Evolutionary conservation across 805 yeast genomes (phyloP).

Genomic region (Lipomyces anomalus): DNA sequence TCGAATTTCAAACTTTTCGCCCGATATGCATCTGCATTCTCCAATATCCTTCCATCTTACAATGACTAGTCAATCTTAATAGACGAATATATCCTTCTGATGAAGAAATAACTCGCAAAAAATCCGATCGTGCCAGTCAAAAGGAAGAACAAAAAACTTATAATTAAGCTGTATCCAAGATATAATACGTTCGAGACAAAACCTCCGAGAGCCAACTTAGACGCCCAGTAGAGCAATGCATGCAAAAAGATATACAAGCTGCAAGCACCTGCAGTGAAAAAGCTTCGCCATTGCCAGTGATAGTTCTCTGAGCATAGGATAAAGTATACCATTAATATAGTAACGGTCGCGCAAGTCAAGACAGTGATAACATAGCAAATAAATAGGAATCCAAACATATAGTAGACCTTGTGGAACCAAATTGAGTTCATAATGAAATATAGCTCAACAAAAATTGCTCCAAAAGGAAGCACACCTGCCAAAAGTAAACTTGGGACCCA

Average conservation of each 20-base stretch:
- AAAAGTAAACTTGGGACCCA: conserved; percentile 61
- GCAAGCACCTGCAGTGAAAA: conserved; percentile 84
- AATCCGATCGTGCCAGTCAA: conserved; percentile 88
- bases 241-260: conserved; percentile 79
- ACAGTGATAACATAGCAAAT: conserved; percentile 81
- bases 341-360: conserved; percentile 71
- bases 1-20: too few relatives aligned
- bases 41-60: too few relatives aligned
- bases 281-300: conserved; percentile 95
- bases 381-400: conserved; percentile 96
- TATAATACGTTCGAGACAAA: conserved; percentile 71
- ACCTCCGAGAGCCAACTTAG: conserved; percentile 61
- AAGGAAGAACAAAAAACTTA: conserved; percentile 65
- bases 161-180: conserved; percentile 72
- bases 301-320: conserved; percentile 85
- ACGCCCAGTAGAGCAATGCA: conserved; percentile 50
- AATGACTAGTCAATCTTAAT: conserved; percentile 86
- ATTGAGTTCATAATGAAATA: conserved; percentile 84
- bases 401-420: conserved; percentile 90
- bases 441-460: conserved; percentile 90
- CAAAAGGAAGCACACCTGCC: conserved; percentile 91
- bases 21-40: too few relatives aligned
- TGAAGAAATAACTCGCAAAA: conserved; percentile 64
- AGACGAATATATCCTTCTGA: conserved; percentile 71
- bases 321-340: conserved; percentile 75